Base-by-base conservation (phyloP, 371 early-diverging fungal genomes). In the Dinochytrium kinnereticum region DNA sequence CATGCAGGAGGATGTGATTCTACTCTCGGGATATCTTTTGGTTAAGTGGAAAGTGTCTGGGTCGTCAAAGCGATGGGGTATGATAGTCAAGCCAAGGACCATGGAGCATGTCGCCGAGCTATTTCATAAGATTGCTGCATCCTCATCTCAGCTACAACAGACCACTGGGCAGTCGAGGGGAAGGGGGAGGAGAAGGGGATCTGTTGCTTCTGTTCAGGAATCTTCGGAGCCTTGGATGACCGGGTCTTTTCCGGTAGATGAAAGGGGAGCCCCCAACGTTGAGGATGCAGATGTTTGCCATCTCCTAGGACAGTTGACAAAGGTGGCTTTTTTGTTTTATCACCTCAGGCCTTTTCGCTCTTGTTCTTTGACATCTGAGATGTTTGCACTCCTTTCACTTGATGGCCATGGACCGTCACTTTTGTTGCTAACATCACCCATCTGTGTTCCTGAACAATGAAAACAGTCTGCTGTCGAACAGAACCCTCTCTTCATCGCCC, bases 391-490 rank as follows among this genome's bases (percentile, higher is more conserved):
- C n/a, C n/a, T n/a, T n/a, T n/a, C n/a, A n/a, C n/a, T n/a, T n/a
- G n/a, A n/a, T n/a, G n/a, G n/a, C n/a, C n/a, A n/a, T n/a, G n/a
- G n/a, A n/a, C n/a, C n/a, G n/a, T n/a, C n/a, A n/a, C n/a, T n/a
- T n/a, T n/a, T n/a, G n/a, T n/a, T n/a, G n/a, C n/a, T n/a, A n/a
- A n/a, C n/a, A n/a, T n/a, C n/a, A n/a, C n/a, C n/a, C n/a, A n/a
- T n/a, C n/a, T n/a, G n/a, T n/a, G n/a, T n/a, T n/a, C n/a, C n/a
- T n/a, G n/a, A n/a, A n/a, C n/a, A n/a, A n/a, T n/a, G n/a, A n/a
- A n/a, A n/a, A 26, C 37, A 71, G 71, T 61, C 71, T 10, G 71
- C 71, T 26, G 71, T 71, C 21, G 71, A 71, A 50, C 59, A 64
- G 15, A 64, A 30, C 24, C 71, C 71, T 2, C 31, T 71, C 30